phyloP scores from a whole-genome alignment of 352 stramenopile species.

The Globisporangium mamillatum region DNA sequence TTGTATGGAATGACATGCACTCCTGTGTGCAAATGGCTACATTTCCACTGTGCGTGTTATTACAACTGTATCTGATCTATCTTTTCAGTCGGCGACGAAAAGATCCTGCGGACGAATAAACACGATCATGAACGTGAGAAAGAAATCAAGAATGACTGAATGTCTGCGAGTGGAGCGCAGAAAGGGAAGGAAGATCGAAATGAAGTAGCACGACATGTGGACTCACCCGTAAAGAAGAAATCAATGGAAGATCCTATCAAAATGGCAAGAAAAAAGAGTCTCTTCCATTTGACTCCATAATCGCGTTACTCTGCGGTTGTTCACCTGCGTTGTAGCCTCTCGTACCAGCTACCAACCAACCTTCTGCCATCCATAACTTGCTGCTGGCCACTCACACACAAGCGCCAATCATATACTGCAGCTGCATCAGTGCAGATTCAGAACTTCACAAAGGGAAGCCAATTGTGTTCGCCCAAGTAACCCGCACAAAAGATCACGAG shows the following conservation, averaged over 20 bases:
- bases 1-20: background rate
- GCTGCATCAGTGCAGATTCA: background rate
- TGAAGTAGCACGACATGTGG: background rate
- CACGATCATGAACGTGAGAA: background rate
- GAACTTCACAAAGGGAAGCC: background rate
- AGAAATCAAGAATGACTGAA: background rate
- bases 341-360: background rate
- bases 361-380: background rate
- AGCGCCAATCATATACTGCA: background rate
- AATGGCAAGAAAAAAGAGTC: background rate
- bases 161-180: background rate
- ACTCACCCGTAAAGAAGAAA: background rate
- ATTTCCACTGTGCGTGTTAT: background rate
- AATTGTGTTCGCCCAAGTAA: background rate
- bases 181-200: background rate
- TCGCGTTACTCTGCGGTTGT: background rate
- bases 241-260: background rate
- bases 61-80: background rate
- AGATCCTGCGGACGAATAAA: slow-evolving; percentile 5
- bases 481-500: background rate
- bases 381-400: background rate
- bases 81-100: slow-evolving; percentile 4
- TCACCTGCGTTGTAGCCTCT: background rate
- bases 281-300: background rate
- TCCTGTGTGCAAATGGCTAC: background rate